phyloP scores from a whole-genome alignment of 306 rosid species.

The Hippophae tibetana region DNA sequence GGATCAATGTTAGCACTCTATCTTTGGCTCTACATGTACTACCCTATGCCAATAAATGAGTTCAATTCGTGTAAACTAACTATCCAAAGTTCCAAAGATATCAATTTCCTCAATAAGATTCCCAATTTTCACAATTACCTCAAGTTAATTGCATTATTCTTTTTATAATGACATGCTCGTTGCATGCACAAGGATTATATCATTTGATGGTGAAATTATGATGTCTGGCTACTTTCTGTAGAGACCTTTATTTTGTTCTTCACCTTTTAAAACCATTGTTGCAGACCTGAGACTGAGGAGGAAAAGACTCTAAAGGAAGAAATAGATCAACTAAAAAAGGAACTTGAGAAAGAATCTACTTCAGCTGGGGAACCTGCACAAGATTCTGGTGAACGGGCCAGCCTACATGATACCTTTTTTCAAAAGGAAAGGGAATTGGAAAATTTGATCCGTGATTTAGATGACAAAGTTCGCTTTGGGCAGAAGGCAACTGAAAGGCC shows the following conservation, averaged over 20 bases:
- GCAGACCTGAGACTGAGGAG: slow-evolving; percentile 72
- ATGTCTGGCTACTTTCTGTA: slow-evolving; percentile 3
- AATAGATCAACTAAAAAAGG: slow-evolving; percentile 59
- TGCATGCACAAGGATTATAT: too few species aligned
- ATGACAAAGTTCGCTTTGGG: slow-evolving; percentile 88
- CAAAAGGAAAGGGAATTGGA: slow-evolving; percentile 69
- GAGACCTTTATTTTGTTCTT: slow-evolving; percentile 19
- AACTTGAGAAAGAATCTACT: slow-evolving; percentile 45
- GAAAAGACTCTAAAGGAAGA: slow-evolving; percentile 73
- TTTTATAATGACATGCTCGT: too few species aligned
- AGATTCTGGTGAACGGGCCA: slow-evolving; percentile 39
- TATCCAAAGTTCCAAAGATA: too few species aligned
- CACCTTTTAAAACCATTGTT: slow-evolving; percentile 24
- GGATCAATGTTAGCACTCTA: too few species aligned
- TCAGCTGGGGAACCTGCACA: slow-evolving; percentile 33
- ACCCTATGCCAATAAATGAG: too few species aligned
- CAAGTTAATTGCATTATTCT: too few species aligned
- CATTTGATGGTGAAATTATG: neutral
- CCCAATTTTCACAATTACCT: too few species aligned
- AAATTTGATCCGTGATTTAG: slow-evolving; percentile 53
- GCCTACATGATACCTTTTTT: slow-evolving; percentile 17
- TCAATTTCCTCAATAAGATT: too few species aligned
- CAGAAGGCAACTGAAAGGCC: slow-evolving; percentile 86
- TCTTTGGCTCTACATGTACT: too few species aligned
- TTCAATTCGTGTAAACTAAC: too few species aligned